Evolutionary conservation across 768 basidiomycete genomes (phyloP).

Genomic region (Tulasnella sp.): DNA sequence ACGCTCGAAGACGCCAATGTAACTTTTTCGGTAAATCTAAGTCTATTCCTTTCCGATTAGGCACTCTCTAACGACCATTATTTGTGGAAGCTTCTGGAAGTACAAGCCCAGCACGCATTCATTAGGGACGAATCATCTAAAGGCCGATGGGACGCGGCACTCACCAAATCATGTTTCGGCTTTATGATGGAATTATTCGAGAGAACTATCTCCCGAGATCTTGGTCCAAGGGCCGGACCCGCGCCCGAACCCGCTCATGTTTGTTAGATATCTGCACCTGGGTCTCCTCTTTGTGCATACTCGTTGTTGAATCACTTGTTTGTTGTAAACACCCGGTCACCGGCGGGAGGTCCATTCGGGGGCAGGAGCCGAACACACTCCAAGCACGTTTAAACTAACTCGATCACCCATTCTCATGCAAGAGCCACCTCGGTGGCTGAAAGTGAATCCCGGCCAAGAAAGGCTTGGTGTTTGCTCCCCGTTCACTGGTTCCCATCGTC

Average conservation of each 20-base stretch:
- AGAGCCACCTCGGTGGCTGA: no score
- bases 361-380: no score
- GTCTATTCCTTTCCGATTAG: neutral
- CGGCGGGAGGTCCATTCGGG: no score
- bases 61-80: constrained; percentile 14
- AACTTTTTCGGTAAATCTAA: constrained; percentile 62
- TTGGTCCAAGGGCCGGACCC: constrained; percentile 65
- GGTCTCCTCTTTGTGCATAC: neutral
- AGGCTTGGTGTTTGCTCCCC: no score
- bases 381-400: no score
- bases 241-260: constrained; percentile 72
- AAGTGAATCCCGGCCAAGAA: no score
- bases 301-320: neutral
- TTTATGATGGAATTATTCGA: constrained; percentile 96
- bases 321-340: neutral
- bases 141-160: constrained; percentile 93
- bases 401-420: no score
- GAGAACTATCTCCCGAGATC: constrained; percentile 79
- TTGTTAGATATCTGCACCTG: constrained; percentile 52
- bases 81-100: constrained; percentile 78
- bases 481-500: no score
- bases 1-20: constrained; percentile 81
- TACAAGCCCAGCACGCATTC: constrained; percentile 97
- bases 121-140: constrained; percentile 91
- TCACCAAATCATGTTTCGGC: constrained; percentile 75